Base-by-base conservation (phyloP, 2,329 filamentous ascomycete species). In the Fusarium concolor region DNA sequence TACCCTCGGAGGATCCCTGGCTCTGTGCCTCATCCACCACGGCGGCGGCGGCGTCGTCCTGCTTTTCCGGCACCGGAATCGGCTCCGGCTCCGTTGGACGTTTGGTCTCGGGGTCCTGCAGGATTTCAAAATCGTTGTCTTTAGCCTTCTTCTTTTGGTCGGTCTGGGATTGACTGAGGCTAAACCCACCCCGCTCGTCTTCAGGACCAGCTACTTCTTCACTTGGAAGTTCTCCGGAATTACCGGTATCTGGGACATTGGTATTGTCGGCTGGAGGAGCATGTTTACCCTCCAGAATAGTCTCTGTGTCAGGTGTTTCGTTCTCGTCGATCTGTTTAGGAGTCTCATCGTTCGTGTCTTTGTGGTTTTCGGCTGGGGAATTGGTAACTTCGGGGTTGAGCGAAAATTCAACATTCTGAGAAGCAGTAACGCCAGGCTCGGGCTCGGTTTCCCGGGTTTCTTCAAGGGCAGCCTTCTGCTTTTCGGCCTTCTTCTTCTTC, bases 101-200 rank as follows among this genome's bases (percentile, higher is more conserved):
- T 24, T 58, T 65, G 53, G 59, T 69, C 59, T 77, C 62, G 60
- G 72, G 63, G 68, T 76, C 71, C 71, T 77, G 73, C 66, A 69
- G 63, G 59, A 65, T 62, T 67, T 73, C 62, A 74, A 67, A 68
- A 68, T 73, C 74, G 62, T 65, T 63, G 65, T 75, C 67, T 71
- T 78, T 76, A 75, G 75, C 67, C 65, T 74, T 75, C 54, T 78
- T 78, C 60, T 79, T 75, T 60, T 79, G 77, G 59, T 76, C 73
- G 60, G 76, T 77, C 61, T 77, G 72, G 52, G 74, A 72, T 57
- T 62, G 65, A 59, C 73, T 74, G 41, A 67, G 68, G 70, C 67
- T 73, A 50, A 72, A 73, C 67, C 72, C 71, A 75, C 70, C 73
- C 70, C 65, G 70, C 56, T 75, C 72, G 67, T 76, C 73, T 71